Percentiles rank a stretch among this genome's conserved stretches.
Evolutionary conservation across 1,139 yeast species (phyloP).

Genomic region (Taphrina betulina): DNA sequence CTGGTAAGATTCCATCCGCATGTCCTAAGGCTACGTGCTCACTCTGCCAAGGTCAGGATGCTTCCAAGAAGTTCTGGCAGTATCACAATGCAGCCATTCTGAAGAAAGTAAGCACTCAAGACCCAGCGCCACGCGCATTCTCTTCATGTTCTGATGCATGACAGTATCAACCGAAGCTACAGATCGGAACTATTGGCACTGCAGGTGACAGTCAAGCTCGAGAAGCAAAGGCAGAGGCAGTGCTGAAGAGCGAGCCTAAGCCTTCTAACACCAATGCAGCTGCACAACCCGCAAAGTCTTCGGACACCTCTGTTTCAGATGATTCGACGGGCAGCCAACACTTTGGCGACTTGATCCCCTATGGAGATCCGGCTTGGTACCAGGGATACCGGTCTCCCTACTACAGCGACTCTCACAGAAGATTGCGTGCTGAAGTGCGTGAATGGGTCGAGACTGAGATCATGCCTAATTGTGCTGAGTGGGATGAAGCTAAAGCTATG

Average conservation of each 20-base stretch:
- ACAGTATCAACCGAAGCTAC: conserved; percentile 45
- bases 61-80: conserved; percentile 68
- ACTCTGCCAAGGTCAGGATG: conserved; percentile 69
- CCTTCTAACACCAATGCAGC: conserved; percentile 25
- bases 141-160: not conserved
- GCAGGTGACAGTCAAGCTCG: not conserved
- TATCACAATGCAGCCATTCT: conserved; percentile 50
- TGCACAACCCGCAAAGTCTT: conserved; percentile 7
- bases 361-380: conserved; percentile 51
- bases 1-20: no score
- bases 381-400: conserved; percentile 47
- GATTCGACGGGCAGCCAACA: conserved; percentile 36
- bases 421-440: conserved; percentile 47
- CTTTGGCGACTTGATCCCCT: conserved; percentile 50
- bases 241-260: conserved; percentile 7
- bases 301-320: conserved; percentile 15
- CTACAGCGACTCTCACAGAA: conserved; percentile 47
- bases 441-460: conserved; percentile 48
- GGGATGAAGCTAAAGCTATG: conserved; percentile 48
- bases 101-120: conserved; percentile 39
- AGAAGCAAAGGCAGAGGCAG: conserved; percentile 2
- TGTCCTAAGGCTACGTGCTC: no score
- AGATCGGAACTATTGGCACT: conserved; percentile 44
- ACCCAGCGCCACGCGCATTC: not conserved
- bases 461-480: conserved; percentile 48